phyloP scores from a whole-genome alignment of 371 early-diverging fungal genomes.

The Parasitella parasitica region DNA sequence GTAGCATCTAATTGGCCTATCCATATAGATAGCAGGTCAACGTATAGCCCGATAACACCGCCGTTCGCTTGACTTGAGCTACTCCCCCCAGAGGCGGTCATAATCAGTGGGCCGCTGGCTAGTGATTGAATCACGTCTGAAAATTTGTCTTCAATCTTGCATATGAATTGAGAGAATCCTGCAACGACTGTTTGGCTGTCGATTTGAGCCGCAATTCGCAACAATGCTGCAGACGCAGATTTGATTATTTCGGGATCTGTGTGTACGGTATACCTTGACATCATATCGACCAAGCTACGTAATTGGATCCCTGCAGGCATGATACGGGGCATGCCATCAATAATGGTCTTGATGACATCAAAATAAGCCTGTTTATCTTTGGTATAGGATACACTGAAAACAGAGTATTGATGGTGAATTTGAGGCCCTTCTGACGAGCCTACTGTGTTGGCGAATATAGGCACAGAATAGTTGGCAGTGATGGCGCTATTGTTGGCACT shows the following conservation, averaged over 20 bases:
- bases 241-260: slow-evolving; percentile 79
- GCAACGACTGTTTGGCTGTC: slow-evolving; percentile 60
- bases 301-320: slow-evolving; percentile 67
- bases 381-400: slow-evolving; percentile 58
- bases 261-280: slow-evolving; percentile 78
- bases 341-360: slow-evolving; percentile 63
- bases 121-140: slow-evolving; percentile 53
- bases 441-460: slow-evolving; percentile 35
- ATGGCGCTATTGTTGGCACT: slow-evolving; percentile 4
- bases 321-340: slow-evolving; percentile 75
- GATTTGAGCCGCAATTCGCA: slow-evolving; percentile 68
- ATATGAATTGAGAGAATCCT: slow-evolving; percentile 58
- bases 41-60: slow-evolving; percentile 43
- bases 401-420: slow-evolving; percentile 61
- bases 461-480: slow-evolving; percentile 34
- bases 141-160: slow-evolving; percentile 61
- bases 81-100: slow-evolving; percentile 15
- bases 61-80: slow-evolving; percentile 13
- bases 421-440: slow-evolving; percentile 35
- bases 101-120: slow-evolving; percentile 31
- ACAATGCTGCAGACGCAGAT: slow-evolving; percentile 64
- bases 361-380: slow-evolving; percentile 71
- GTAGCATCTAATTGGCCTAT: slow-evolving; percentile 35
- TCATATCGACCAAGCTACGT: slow-evolving; percentile 71
- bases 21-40: slow-evolving; percentile 43